A percentile compares a stretch with the other conserved stretches of the same genome.
These are phyloP conservation scores for Leishmania guyanensis DNA, from an alignment of 208 protist species.

Conservation along the genomic window DNA sequence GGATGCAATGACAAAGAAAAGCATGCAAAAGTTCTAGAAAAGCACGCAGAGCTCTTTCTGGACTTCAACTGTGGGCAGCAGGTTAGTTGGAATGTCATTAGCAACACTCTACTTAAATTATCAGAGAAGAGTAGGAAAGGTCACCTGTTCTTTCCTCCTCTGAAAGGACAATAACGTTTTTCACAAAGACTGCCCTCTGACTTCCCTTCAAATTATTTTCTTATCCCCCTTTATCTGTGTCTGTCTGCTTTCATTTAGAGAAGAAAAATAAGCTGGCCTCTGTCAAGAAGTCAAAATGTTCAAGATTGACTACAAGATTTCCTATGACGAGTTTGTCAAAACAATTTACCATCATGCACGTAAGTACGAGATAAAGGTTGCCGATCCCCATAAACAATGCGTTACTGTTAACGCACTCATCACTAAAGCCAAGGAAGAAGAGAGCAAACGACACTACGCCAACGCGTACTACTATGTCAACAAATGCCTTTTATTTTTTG, in stretches of 20 bases:
- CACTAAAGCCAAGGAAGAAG: conserved; percentile 19
- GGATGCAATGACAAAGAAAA: neutral
- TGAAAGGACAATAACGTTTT: too few relatives aligned
- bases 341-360: conserved; percentile 63
- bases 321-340: conserved; percentile 50
- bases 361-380: conserved; percentile 26
- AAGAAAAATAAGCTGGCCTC: neutral
- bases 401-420: conserved; percentile 27
- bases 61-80: neutral
- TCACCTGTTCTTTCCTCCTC: neutral
- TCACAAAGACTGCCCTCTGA: too few relatives aligned
- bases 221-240: neutral
- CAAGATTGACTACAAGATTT: conserved; percentile 51
- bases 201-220: neutral
- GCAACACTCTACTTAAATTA: neutral
- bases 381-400: conserved; percentile 20
- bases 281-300: conserved; percentile 31
- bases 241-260: neutral
- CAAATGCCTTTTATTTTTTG: conserved; percentile 53
- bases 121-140: neutral
- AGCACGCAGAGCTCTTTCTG: neutral
- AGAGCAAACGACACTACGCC: conserved; percentile 33
- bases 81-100: neutral
- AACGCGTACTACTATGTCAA: conserved; percentile 55
- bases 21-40: neutral